Evolutionary conservation across 2,329 filamentous ascomycete species (phyloP), one percentile per base, ranked within the genome.

Genomic region (Aspergillus flavus): DNA sequence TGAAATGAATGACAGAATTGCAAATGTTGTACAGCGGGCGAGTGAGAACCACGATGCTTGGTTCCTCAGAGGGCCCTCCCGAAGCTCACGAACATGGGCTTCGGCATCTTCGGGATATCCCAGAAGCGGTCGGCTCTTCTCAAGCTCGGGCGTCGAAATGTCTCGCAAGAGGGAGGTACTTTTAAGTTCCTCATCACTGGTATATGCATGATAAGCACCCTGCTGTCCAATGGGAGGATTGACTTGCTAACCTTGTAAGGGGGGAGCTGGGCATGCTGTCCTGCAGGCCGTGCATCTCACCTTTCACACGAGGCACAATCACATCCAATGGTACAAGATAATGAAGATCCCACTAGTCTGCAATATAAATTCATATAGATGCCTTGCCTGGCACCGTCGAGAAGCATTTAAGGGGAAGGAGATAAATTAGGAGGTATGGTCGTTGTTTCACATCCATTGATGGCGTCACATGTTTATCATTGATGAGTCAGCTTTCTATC

Each of bases 171-270:
- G 63, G 52, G 39, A 58, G 2, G 55, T 39, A 23, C 48, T 54
- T n/a, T 65, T 65, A 28, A 45, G 46, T 10, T 57, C 61, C 11
- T 57, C 61, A 19, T 64, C 57, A n/a, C 64, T 66, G 28, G 52
- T 36, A 52, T 43, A 41, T 39, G 2, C n/a, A 23, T 19, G 21
- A 30, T 55, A 26, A 55, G 52, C 30, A 39, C 12, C 11, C 21
- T 39, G n/a, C 52, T 36, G n/a, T 55, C 6, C 12, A 39, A 23
- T 4, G 12, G 23, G 28, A 16, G 34, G n/a, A 39, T 55, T 6
- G 30, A 23, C 23, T 55, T 55, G 32, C 62, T 58, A 32, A 68
- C 66, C 64, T 52, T 52, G n/a, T 66, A 56, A 46, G 58, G 19
- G 66, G 62, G 36, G 60, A 60, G 58, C 53, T 55, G 16, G 58